Base-by-base conservation (phyloP, 129 eudicot genomes). In the Deinandra increscens region DNA sequence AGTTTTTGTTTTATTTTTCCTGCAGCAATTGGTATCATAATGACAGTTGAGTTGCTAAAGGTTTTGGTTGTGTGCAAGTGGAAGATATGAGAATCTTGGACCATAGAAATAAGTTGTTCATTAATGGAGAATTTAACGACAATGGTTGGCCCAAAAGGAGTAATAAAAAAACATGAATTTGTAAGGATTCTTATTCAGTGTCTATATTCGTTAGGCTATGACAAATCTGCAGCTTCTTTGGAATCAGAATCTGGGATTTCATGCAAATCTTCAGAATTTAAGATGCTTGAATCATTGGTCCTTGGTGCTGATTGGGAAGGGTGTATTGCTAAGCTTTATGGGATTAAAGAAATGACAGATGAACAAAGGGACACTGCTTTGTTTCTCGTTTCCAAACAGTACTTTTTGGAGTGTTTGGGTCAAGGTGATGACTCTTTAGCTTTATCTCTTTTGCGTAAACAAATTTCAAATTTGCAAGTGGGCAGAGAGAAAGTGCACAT, bases 241-340 rank as follows among this genome's bases (percentile, higher is more conserved):
- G 98, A 92, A 85, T 74, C 69, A 29, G 98, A 92, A 67, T 89
- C 98, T 33, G 80, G 89, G 44, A 76, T 92, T 64, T 58, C 83
- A 26, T 79, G 43, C 71, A 86, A 86, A 64, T 88, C 91, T 4
- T 50, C 65, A 5, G 96, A 92, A 48, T 78, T 88, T 67, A 82
- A 84, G 60, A 46, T 58, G 42, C 78, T 92, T 38, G 91, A 92
- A 73, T 82, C 94, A 4, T 79, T 75, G 36, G 60, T 88, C 66
- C 76, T 73, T 26, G 66, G 59, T 67, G 95, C 84, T 1, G 77
- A 83, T 48, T 92, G 98, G 98, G 89, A 86, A 43, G 86, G 69
- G 20, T 92, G 98, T 68, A 71, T 84, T 4, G 71, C 73, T 23
- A 78, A 58, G 45, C 74, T 88, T 17, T 60, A 75, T 29, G 80